Evolutionary conservation across 2,329 filamentous ascomycete genomes (phyloP), one percentile per base, ranked within the genome.

Genomic region (Hansfordia pulvinata): DNA sequence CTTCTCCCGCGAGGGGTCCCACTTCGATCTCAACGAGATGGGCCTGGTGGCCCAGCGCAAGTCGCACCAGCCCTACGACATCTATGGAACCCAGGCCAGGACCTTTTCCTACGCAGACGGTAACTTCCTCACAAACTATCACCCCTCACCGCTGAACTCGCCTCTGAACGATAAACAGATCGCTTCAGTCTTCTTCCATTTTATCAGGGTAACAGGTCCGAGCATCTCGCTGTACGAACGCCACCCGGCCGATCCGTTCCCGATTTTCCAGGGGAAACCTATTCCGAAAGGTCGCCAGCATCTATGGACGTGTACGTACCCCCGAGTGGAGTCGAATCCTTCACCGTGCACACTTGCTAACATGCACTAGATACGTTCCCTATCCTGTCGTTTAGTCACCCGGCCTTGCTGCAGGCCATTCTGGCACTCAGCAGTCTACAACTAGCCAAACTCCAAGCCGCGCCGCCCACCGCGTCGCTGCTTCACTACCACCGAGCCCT

Each of bases 401-500:
- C 84, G n/a, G 83, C 79, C 0, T 63, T 96, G 1, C 64, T 96
- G 12, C 88, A 96, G 44, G 81, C 86, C 7, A 92, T 96, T 51
- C 69, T 96, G 19, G 88, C 88, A 1, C 52, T 94, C 19, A 77
- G 79, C 14, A 88, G 82, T 48, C 55, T 94, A 21, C 88, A 96
- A 42, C 86, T 94, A 41, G 79, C 88, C 16, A 82, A 80, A 39
- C 61, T 93, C 4, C 79, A 92, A 44, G 62, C 67, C 16, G 69
- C 71, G 2, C 78, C 82, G 0, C 67, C 75, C 1, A 86, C 80
- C 1, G 76, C 84, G 7, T 88, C 86, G 1, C 69, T 90, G 43
- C 86, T 90, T 43, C 90, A 98, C 48, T 96, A 96, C 37, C 83
- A 90, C 30, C 75, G 86, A 38, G 77, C 86, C 8, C 60, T 94